Evolutionary conservation across 164 flowering plant genomes (phyloP), one percentile per base, ranked within the genome.

Genomic region (Kingdonia uniflora): DNA sequence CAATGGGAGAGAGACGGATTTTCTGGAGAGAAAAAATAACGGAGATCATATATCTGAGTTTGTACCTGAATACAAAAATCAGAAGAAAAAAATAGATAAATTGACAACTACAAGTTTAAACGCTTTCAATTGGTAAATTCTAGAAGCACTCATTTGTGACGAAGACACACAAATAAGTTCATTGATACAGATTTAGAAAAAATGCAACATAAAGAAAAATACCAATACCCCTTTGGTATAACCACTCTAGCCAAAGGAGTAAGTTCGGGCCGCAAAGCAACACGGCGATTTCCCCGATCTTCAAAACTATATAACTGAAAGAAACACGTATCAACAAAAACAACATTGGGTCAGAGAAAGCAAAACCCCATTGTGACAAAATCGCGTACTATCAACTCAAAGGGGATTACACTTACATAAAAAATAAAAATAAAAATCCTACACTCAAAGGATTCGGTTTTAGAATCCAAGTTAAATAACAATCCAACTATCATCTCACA

Each of bases 241-340:
- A 85, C 95, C 46, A 91, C 84, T 54, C 98, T 81, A 37, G 96
- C 96, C 67, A 87, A 91, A 43, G 96, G 98, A 55, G 98, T 91
- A 42, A 91, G 95, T 68, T 91, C 98, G 51, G 96, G 98, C 76
- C 98, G 80, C 70, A 87, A 72, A 23, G 97, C 96, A 69, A 87
- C 98, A 59, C 96, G 92, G 13, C 94, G 98, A 54, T 79, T 85
- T 52, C 98, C 98, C 21, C 89, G 80, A 73, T 91, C 98, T 65
- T 91, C 96, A 71, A 91, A 87, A 67, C 80, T 76, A 53, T 87
- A 91, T 33, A 91, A 75, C 98, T 91, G 73, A n/a, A 21, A 29
- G 35, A 29, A 29, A 29, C 4, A 29, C 35, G 8, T 3, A 29
- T 29, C 35, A 29, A 29, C 35, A n/a, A n/a, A n/a, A n/a, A n/a